Conservation (phyloP, 176 grass and related monocot genomes). For the Neostapfia colusana region DNA sequence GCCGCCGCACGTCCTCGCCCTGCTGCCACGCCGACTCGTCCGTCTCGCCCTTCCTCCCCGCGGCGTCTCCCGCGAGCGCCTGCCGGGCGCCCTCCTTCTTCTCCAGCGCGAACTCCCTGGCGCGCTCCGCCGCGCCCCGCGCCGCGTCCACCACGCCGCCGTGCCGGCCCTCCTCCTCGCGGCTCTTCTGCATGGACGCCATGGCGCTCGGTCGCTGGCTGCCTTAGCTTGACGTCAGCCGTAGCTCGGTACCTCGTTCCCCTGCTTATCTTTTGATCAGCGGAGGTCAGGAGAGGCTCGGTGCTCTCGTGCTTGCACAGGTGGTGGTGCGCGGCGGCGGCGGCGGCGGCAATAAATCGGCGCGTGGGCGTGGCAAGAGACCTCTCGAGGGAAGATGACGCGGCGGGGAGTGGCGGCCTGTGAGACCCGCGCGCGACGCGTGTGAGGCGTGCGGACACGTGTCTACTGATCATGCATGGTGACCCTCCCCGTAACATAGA, state of each 20-base stretch:
- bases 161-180: constrained; percentile 28
- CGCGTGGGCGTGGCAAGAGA: not conserved
- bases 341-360: not conserved
- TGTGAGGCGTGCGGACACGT: constrained; percentile 29
- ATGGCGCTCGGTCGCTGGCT: not conserved
- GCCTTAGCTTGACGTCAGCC: not conserved
- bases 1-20: constrained; percentile 38
- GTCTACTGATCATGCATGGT: not conserved
- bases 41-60: constrained; percentile 43
- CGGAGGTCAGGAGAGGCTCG: too few relatives aligned
- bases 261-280: too few relatives aligned
- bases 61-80: constrained; percentile 35
- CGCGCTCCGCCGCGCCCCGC: constrained; percentile 7
- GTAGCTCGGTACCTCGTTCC: too few relatives aligned
- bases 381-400: constrained; percentile 1
- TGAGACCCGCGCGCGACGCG: not conserved
- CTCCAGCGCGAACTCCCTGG: constrained; percentile 45
- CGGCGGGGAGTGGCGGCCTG: constrained; percentile 1
- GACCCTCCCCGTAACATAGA: not conserved
- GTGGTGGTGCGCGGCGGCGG: not conserved
- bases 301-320: not conserved
- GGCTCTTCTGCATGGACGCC: constrained; percentile 51
- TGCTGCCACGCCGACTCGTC: constrained; percentile 59
- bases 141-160: constrained; percentile 12
- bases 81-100: constrained; percentile 35